Percentiles rank a stretch among this genome's conserved stretches.
These are phyloP conservation scores for Stevia rebaudiana DNA, from an alignment of 140 eudicot genomes.

Conservation along the genomic window DNA sequence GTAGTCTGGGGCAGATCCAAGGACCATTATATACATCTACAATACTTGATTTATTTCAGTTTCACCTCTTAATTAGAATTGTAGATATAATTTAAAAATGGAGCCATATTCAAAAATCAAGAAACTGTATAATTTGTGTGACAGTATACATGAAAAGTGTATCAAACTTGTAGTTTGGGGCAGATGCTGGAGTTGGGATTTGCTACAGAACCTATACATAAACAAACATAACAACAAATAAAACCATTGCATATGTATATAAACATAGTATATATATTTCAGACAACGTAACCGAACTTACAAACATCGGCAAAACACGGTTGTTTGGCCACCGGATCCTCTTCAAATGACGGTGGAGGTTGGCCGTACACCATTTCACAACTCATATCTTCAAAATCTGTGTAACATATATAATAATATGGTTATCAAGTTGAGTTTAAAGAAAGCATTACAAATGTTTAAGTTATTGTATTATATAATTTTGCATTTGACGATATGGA, in stretches of 20 bases:
- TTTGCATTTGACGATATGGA: neutral
- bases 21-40: constrained; percentile 2
- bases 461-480: neutral
- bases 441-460: neutral
- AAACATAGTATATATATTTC: neutral
- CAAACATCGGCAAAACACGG: constrained; percentile 74
- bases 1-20: too few relatives aligned
- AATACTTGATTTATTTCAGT: constrained; percentile 13
- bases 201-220: constrained; percentile 69
- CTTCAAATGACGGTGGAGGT: constrained; percentile 82
- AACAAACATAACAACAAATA: neutral
- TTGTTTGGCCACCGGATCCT: constrained; percentile 76
- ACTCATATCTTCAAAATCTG: constrained; percentile 99
- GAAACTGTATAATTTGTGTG: constrained; percentile 21
- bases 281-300: constrained; percentile 28
- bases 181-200: constrained; percentile 59
- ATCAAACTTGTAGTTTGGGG: constrained; percentile 65
- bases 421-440: neutral
- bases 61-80: constrained; percentile 1
- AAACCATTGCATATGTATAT: neutral
- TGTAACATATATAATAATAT: neutral
- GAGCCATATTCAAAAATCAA: neutral
- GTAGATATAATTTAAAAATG: neutral
- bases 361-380: constrained; percentile 98
- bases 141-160: constrained; percentile 5